phyloP scores from a whole-genome alignment of 2,329 filamentous ascomycete species.

The Endothia cerciana region DNA sequence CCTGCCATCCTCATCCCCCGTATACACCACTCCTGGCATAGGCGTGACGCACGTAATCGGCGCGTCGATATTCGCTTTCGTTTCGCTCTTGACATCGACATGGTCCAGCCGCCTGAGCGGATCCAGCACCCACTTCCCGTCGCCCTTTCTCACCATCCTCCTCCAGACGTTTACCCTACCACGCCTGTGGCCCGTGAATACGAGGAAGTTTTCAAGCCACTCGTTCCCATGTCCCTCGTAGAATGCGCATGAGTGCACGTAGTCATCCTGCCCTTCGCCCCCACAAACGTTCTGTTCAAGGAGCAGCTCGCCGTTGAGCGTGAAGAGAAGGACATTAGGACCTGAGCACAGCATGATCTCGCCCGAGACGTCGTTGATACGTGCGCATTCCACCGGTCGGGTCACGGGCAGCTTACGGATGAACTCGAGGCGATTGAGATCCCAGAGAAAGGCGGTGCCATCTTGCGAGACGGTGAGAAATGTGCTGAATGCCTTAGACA shows the following conservation, averaged over 20 bases:
- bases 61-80: constrained; percentile 60
- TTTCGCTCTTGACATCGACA: constrained; percentile 68
- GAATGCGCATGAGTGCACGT: constrained; percentile 81
- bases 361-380: constrained; percentile 88
- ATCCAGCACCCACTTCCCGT: constrained; percentile 74
- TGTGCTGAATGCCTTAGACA: constrained; percentile 86
- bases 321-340: constrained; percentile 76
- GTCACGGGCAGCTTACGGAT: constrained; percentile 71
- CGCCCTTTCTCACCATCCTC: constrained; percentile 52
- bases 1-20: constrained; percentile 88
- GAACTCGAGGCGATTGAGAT: constrained; percentile 87
- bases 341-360: constrained; percentile 86
- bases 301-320: constrained; percentile 83
- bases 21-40: constrained; percentile 83
- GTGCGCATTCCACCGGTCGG: constrained; percentile 70
- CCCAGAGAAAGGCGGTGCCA: constrained; percentile 88
- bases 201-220: constrained; percentile 83
- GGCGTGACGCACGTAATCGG: constrained; percentile 86
- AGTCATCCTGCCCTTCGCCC: constrained; percentile 66
- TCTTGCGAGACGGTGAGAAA: constrained; percentile 83
- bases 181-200: constrained; percentile 86
- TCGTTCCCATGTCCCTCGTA: constrained; percentile 91
- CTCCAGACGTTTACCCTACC: constrained; percentile 83
- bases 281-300: constrained; percentile 82
- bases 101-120: constrained; percentile 84